Percentiles rank a stretch among this genome's conserved stretches.
Conservation (phyloP, 1,284 basidiomycete species). For the Fomitopsis palustris region DNA sequence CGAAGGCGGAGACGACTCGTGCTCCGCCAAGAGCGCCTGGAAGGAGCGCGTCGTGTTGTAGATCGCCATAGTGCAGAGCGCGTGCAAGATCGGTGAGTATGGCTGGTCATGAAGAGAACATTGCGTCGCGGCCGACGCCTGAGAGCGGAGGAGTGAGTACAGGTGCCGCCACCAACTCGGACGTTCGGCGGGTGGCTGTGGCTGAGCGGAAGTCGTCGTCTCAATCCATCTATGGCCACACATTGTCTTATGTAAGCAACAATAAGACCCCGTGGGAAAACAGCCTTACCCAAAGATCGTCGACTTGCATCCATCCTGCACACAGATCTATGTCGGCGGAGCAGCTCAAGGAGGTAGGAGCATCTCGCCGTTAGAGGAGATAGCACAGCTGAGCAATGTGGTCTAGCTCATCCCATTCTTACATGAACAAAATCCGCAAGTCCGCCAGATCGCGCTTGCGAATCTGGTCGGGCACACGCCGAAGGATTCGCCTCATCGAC, state of each 20-base stretch:
- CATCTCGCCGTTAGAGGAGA: neutral
- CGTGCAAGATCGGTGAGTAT: neutral
- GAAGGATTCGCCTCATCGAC: conserved; percentile 65
- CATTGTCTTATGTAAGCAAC: conserved; percentile 19
- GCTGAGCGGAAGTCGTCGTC: conserved; percentile 1
- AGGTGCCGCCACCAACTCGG: neutral
- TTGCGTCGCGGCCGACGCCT: neutral
- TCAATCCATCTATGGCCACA: neutral
- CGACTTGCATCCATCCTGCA: conserved; percentile 10
- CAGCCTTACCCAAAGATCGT: neutral
- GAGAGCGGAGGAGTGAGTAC: neutral
- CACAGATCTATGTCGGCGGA: conserved; percentile 31
- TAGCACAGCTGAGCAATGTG: neutral
- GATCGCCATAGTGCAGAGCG: conserved; percentile 44
- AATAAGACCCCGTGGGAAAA: conserved; percentile 23
- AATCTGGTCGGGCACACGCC: conserved; percentile 82
- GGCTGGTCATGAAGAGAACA: neutral
- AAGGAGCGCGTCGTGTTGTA: conserved; percentile 70
- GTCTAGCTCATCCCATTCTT: conserved; percentile 80
- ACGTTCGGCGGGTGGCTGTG: conserved; percentile 1
- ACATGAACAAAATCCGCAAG: conserved; percentile 84
- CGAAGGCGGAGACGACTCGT: conserved; percentile 57
- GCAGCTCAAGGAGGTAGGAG: conserved; percentile 56
- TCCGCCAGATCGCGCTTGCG: conserved; percentile 81
- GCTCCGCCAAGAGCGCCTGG: conserved; percentile 53